Base-by-base conservation (phyloP, 768 basidiomycete genomes). In the Strobilomyces confusus region DNA sequence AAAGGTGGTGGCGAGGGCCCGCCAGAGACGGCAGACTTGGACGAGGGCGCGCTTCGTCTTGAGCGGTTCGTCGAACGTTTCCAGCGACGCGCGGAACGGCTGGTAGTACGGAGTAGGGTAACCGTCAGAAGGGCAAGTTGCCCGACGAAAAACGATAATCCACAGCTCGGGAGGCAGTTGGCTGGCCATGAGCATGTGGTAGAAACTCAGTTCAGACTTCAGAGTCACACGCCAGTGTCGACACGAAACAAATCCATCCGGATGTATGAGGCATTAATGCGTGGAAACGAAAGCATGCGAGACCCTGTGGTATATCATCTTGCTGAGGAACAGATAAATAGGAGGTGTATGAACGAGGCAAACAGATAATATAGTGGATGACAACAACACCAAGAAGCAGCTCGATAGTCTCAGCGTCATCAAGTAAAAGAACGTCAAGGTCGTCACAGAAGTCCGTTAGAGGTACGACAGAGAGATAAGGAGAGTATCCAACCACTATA, bases 1-100 rank as follows among this genome's bases (percentile, higher is more conserved):
- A 43, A 80, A 69, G 19, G 59, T 63, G n/a, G 63, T 66, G 3
- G 76, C 70, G 63, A 83, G 74, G 15, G 55, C 55, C n/a, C 71
- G 73, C 84, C 85, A 86, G 29, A 72, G 66, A 46, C 74, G 77
- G 65, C 83, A 86, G 30, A 87, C 84, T 49, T 75, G 71, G 41
- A 77, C 73, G 44, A 87, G 67, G 4, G 73, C 63, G 34, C 65
- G 63, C 63, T 72, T 75, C 26, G 74, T 72, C 25, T 61, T 61
- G 30, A 77, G 43, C 1, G 34, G 57, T 64, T 47, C 75, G 64
- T 55, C 64, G 52, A 44, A 70, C 62, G 30, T 60, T 54, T 67
- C 64, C 19, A 51, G 55, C 3, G 72, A 57, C 1, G 63, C 60
- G 36, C 76, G 72, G 67, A 86, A 86, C 2, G 83, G 82, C 22